Conservation (phyloP, 2,329 filamentous ascomycete species). For the Pseudogymnoascus sp. region DNA sequence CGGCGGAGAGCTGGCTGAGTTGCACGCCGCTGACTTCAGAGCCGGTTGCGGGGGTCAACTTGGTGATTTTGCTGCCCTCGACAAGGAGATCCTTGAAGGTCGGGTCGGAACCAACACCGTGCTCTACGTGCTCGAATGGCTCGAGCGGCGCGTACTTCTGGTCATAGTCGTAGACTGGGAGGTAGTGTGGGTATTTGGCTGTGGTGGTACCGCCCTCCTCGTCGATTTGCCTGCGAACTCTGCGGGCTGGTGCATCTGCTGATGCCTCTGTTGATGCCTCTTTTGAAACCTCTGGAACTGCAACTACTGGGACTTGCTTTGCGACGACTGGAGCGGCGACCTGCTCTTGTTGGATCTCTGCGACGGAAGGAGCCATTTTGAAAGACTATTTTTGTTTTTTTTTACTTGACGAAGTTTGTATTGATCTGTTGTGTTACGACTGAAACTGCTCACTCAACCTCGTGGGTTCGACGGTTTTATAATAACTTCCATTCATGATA, state of each 20-base stretch:
- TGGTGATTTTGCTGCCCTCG: slow-evolving; percentile 40
- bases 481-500: background rate
- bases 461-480: background rate
- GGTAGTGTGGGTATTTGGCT: slow-evolving; percentile 58
- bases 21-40: slow-evolving; percentile 65
- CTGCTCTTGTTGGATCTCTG: slow-evolving; percentile 5
- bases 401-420: background rate
- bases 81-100: slow-evolving; percentile 61
- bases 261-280: background rate
- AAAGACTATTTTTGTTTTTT: background rate
- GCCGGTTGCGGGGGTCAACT: slow-evolving; percentile 67
- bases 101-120: slow-evolving; percentile 66
- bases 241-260: slow-evolving; percentile 1
- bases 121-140: slow-evolving; percentile 65
- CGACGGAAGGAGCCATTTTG: slow-evolving; percentile 4
- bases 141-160: slow-evolving; percentile 58
- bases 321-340: background rate
- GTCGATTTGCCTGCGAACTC: slow-evolving; percentile 18
- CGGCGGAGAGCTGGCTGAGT: slow-evolving; percentile 56
- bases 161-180: slow-evolving; percentile 61
- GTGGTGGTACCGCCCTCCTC: slow-evolving; percentile 18
- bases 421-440: slow-evolving; percentile 4
- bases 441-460: background rate
- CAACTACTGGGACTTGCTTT: background rate
- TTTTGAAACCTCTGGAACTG: background rate